phyloP scores from a whole-genome alignment of 495 filamentous ascomycete species.

The Amphirosellinia nigrospora region DNA sequence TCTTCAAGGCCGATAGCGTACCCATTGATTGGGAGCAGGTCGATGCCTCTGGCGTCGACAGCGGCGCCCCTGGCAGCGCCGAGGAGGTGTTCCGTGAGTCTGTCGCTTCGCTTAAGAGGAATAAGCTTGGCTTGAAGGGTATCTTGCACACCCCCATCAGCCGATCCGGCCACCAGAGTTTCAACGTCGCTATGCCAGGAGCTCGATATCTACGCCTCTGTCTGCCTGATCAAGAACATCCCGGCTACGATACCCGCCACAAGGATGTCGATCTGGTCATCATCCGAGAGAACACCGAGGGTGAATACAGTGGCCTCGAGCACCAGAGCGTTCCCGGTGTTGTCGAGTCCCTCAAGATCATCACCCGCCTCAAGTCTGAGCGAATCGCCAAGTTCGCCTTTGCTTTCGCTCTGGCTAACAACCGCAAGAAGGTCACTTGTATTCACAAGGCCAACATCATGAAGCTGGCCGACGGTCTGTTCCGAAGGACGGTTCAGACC shows the following conservation, averaged over 20 bases:
- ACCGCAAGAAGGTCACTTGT: slow-evolving; percentile 97
- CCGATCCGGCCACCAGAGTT: slow-evolving; percentile 96
- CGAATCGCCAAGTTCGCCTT: slow-evolving; percentile 99
- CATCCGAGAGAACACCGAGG: slow-evolving; percentile 99
- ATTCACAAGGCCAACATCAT: slow-evolving; percentile 99
- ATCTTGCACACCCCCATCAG: slow-evolving; percentile 97
- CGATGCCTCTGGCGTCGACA: slow-evolving; percentile 84
- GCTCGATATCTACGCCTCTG: slow-evolving; percentile 98
- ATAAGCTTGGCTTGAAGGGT: slow-evolving; percentile 97
- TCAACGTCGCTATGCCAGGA: slow-evolving; percentile 99
- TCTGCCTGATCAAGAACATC: slow-evolving; percentile 98
- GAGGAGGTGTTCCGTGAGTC: slow-evolving; percentile 95
- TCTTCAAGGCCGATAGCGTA: slow-evolving; percentile 99
- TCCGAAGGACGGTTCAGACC: slow-evolving; percentile 94
- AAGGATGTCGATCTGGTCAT: slow-evolving; percentile 97
- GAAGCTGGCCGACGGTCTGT: slow-evolving; percentile 98
- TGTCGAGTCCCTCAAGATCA: slow-evolving; percentile 99
- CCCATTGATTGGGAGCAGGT: slow-evolving; percentile 99
- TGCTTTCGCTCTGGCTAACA: slow-evolving; percentile 95
- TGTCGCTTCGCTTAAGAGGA: slow-evolving; percentile 91
- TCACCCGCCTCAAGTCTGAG: slow-evolving; percentile 97
- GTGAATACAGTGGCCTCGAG: slow-evolving; percentile 97
- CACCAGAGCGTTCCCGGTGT: slow-evolving; percentile 97
- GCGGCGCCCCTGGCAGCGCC: slow-evolving; percentile 82
- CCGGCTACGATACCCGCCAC: slow-evolving; percentile 96